Conservation (phyloP, 1,284 basidiomycete genomes). For the Rhodotorula sp. region DNA sequence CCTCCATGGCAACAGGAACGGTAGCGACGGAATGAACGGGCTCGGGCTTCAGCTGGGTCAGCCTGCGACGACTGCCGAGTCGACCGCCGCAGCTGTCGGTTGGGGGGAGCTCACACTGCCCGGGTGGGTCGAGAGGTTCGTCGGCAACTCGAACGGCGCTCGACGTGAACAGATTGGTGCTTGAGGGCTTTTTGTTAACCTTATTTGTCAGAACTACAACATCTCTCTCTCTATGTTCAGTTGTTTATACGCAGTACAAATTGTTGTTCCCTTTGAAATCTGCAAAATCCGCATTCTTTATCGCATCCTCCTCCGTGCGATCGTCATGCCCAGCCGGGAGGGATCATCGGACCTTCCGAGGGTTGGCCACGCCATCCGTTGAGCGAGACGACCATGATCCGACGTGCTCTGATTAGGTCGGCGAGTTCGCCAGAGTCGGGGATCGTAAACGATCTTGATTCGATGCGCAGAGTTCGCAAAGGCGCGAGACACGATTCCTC, state of each 20-base stretch:
- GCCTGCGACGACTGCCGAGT: not conserved
- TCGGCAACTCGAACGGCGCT: not conserved
- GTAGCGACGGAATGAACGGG: not conserved
- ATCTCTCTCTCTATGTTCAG: not conserved
- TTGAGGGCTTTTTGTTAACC: not conserved
- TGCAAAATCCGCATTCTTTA: not conserved
- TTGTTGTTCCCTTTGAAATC: not conserved
- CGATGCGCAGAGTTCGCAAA: not conserved
- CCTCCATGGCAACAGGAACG: no score
- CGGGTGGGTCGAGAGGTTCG: not conserved
- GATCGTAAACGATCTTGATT: no score
- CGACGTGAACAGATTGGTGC: not conserved
- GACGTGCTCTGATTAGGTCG: not conserved
- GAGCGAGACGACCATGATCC: not conserved
- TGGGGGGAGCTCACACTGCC: not conserved
- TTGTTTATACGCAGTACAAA: not conserved
- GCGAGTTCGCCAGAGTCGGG: not conserved
- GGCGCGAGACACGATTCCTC: not conserved
- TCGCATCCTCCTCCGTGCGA: not conserved
- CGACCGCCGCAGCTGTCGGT: not conserved
- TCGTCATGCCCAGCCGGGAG: not conserved
- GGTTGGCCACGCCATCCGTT: not conserved
- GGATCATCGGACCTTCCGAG: not conserved
- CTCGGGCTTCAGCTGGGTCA: conserved; percentile 7
- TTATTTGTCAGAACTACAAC: not conserved